Evolutionary conservation across 176 grass and related monocot genomes (phyloP).

Genomic region (Aegilops longissima): DNA sequence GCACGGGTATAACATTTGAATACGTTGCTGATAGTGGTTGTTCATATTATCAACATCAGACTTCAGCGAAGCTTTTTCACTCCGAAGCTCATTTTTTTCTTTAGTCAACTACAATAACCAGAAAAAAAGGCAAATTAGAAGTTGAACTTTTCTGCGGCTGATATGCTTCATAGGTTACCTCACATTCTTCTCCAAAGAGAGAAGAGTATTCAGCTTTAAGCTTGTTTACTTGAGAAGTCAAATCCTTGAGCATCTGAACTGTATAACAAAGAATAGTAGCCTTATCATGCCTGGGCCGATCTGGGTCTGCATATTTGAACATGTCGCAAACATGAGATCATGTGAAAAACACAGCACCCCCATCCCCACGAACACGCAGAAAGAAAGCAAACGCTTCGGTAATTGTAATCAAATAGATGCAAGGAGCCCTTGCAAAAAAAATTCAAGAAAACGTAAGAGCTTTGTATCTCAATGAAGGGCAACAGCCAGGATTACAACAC

Average conservation of each 20-base stretch:
- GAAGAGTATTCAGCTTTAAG: constrained; percentile 80
- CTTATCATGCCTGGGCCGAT: constrained; percentile 84
- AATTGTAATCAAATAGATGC: background rate
- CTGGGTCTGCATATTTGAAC: constrained; percentile 65
- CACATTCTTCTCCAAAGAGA: constrained; percentile 73
- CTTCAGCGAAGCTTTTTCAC: constrained; percentile 82
- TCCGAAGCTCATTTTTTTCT: constrained; percentile 89
- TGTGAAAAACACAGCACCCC: background rate
- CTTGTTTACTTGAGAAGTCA: constrained; percentile 71
- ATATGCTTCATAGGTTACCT: constrained; percentile 59
- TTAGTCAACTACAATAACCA: constrained; percentile 59
- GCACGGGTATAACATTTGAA: constrained; percentile 71
- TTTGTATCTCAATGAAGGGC: too few species aligned
- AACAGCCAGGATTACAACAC: too few species aligned
- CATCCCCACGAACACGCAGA: background rate
- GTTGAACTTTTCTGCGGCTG: background rate
- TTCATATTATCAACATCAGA: constrained; percentile 73
- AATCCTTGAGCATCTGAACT: constrained; percentile 81
- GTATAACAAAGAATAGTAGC: constrained; percentile 76
- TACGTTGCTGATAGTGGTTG: constrained; percentile 68
- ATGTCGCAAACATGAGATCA: constrained; percentile 20
- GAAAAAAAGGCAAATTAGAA: constrained; percentile 21
- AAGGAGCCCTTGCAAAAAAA: background rate
- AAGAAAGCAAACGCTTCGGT: background rate
- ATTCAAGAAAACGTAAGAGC: background rate